Evolutionary conservation across 2,329 filamentous ascomycete species (phyloP), one percentile per base, ranked within the genome.

Genomic region (Neoarthrinium moseri): DNA sequence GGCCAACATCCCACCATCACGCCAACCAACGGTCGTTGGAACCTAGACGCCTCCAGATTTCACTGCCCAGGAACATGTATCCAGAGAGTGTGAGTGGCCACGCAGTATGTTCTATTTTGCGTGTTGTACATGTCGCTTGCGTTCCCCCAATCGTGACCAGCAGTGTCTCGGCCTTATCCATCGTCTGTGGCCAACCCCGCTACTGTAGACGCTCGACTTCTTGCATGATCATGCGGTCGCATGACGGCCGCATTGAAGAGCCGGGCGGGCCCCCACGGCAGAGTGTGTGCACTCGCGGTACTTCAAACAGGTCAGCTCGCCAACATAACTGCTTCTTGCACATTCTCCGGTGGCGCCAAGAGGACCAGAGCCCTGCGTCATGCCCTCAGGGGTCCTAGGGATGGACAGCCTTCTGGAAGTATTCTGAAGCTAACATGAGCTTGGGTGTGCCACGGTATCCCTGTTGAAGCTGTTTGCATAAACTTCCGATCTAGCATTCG

Each of bases 221-320:
- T 32, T 12, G 29, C 29, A 40, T 40, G 36, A 21, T n/a, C 37
- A 8, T 20, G 35, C 15, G 37, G 37, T 29, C 37, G 37, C 37
- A 40, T 24, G n/a, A 18, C 30, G 37, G 37, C 24, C 37, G 37
- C 37, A 40, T 27, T 39, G 13, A 24, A n/a, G n/a, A n/a, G 18
- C 17, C 15, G 13, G 10, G 32, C 8, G 15, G 11, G 22, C 33
- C 33, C 33, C 33, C 33, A 35, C 33, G 33, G 17, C 37, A 23
- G 37, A 24, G 27, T 17, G 13, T 34, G n/a, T 40, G 15, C 15
- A 38, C 12, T 20, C 35, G 26, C 35, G 17, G 18, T 40, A 29
- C 23, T 17, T 23, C 17, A 22, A 23, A 26, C 23, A n/a, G 12
- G 24, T 13, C 35, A 38, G 35, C 35, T n/a, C n/a, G n/a, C n/a